A percentile compares a stretch with the other conserved stretches of the same genome.
Conservation (phyloP, 345 rosid genomes). For the Eucalyptus cloeziana region DNA sequence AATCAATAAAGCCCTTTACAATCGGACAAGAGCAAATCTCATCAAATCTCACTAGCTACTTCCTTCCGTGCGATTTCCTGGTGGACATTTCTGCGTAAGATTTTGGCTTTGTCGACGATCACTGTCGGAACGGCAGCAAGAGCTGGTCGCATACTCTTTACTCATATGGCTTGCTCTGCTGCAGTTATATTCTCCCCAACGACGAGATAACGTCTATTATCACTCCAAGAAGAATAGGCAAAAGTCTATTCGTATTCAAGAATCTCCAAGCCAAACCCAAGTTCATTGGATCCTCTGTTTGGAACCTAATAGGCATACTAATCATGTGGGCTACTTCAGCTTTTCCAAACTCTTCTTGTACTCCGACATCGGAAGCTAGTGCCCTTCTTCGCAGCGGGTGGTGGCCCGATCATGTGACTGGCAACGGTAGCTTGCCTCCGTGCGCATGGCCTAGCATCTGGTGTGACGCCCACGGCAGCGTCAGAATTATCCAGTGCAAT, state of each 20-base stretch:
- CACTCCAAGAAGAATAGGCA: background rate
- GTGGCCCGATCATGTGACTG: background rate
- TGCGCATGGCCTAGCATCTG: rapidly evolving
- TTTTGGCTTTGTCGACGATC: background rate
- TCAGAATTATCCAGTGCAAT: rapidly evolving
- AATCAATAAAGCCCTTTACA: no score
- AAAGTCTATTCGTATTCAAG: background rate
- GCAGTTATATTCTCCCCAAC: background rate
- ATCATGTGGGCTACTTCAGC: background rate
- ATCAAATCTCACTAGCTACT: background rate
- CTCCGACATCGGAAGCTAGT: background rate
- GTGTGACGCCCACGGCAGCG: background rate
- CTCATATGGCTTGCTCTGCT: background rate
- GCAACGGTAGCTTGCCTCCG: background rate
- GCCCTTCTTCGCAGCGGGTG: background rate
- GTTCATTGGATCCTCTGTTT: background rate
- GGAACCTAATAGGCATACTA: background rate
- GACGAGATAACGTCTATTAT: background rate
- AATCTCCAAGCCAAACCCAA: background rate
- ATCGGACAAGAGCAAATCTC: background rate
- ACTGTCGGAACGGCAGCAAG: background rate
- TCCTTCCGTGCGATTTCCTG: background rate
- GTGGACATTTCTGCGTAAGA: background rate
- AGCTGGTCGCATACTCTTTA: background rate
- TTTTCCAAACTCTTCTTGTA: background rate